Percentiles rank a stretch among this genome's conserved stretches.
These are phyloP conservation scores for Acacia concinna DNA, from an alignment of 331 rosid species.

Conservation along the genomic window DNA sequence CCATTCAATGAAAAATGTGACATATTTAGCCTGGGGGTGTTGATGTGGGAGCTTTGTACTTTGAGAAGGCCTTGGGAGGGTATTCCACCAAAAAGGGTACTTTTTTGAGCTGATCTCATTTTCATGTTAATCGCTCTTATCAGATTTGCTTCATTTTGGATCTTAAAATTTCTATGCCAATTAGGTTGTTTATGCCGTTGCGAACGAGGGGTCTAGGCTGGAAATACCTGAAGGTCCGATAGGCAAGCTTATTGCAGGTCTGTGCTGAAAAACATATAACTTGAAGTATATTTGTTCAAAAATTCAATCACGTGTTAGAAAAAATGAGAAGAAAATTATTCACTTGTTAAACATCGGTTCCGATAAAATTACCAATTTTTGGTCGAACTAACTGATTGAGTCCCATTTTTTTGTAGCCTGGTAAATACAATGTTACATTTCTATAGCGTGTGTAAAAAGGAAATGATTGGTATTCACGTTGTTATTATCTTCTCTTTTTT, in stretches of 20 bases:
- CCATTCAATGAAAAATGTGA: slow-evolving; percentile 95
- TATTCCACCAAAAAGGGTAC: slow-evolving; percentile 85
- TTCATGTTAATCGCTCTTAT: not conserved
- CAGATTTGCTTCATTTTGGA: not conserved
- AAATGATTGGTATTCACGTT: not conserved
- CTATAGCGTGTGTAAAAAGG: not conserved
- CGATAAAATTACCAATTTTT: no score
- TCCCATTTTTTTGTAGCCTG: not conserved
- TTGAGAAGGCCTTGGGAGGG: slow-evolving; percentile 96
- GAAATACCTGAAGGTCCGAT: slow-evolving; percentile 94
- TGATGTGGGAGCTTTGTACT: slow-evolving; percentile 97
- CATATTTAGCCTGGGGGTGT: slow-evolving; percentile 90
- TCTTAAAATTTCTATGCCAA: slow-evolving; percentile 2
- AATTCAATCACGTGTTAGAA: no score
- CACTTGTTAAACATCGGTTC: not conserved
- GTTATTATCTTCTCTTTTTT: not conserved
- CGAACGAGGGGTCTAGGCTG: slow-evolving; percentile 78
- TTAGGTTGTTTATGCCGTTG: slow-evolving; percentile 91
- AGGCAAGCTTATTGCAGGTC: slow-evolving; percentile 87
- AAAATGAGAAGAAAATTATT: not conserved
- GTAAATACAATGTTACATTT: not conserved
- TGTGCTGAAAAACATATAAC: not conserved
- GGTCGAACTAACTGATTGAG: not conserved
- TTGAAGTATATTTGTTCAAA: not conserved
- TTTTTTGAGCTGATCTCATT: not conserved